Conservation (phyloP, 495 filamentous ascomycete genomes). For the Bombardia bombarda region DNA sequence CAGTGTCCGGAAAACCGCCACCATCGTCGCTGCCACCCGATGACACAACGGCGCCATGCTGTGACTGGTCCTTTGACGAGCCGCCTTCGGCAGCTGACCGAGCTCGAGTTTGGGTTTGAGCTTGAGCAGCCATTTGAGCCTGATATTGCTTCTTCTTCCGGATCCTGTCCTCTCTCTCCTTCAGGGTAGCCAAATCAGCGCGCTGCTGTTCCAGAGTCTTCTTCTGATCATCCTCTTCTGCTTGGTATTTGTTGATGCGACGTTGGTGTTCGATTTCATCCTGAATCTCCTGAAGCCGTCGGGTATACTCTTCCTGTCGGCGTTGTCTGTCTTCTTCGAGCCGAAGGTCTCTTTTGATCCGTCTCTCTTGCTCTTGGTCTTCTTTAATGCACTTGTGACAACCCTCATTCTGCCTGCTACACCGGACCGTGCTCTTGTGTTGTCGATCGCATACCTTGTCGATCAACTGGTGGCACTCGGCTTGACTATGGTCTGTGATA, state of each 20-base stretch:
- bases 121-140: not conserved
- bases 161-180: slow-evolving; percentile 5
- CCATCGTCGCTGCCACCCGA: not conserved
- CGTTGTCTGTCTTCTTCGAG: slow-evolving; percentile 44
- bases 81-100: not conserved
- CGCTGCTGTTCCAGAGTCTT: slow-evolving; percentile 36
- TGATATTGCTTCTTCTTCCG: slow-evolving; percentile 8
- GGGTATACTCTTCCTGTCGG: slow-evolving; percentile 42
- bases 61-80: not conserved
- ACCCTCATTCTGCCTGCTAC: slow-evolving; percentile 19
- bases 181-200: slow-evolving; percentile 19
- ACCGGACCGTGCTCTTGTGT: slow-evolving; percentile 36
- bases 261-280: slow-evolving; percentile 49
- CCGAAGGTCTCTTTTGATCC: slow-evolving; percentile 41
- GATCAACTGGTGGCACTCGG: slow-evolving; percentile 44
- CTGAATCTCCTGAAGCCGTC: slow-evolving; percentile 45
- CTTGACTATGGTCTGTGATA: slow-evolving; percentile 57
- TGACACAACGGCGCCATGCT: not conserved
- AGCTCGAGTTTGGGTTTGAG: not conserved
- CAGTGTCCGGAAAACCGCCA: not conserved
- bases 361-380: slow-evolving; percentile 35
- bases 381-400: slow-evolving; percentile 48
- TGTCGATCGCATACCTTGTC: slow-evolving; percentile 41
- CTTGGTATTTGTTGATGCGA: slow-evolving; percentile 37
- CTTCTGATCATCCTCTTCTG: slow-evolving; percentile 36